Evolutionary conservation across 2,329 filamentous ascomycete species (phyloP).

Genomic region (Colletotrichum neosansevieriae): DNA sequence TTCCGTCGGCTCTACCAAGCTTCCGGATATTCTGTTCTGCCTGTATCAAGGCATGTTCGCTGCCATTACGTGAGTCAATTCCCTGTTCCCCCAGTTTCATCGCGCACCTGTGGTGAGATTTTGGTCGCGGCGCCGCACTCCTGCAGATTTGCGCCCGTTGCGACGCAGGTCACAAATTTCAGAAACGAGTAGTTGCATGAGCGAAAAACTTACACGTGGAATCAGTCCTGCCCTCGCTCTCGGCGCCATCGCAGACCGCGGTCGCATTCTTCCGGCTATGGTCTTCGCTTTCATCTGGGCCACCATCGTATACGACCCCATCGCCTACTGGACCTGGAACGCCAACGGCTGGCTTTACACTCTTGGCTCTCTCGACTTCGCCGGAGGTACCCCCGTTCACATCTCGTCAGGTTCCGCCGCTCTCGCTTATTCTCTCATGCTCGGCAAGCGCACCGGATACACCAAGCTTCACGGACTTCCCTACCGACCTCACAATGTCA

Average conservation of each 20-base stretch:
- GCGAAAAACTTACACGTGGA: slow-evolving; percentile 16
- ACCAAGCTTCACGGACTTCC: slow-evolving; percentile 70
- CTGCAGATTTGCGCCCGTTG: slow-evolving; percentile 8
- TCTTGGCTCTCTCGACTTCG: slow-evolving; percentile 79
- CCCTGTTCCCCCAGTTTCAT: not conserved
- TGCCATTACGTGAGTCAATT: slow-evolving; percentile 78
- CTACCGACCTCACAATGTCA: slow-evolving; percentile 80
- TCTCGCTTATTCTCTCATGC: slow-evolving; percentile 79
- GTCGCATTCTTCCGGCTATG: slow-evolving; percentile 70
- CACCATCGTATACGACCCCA: slow-evolving; percentile 78
- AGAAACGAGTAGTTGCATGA: not conserved
- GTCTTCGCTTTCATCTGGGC: slow-evolving; percentile 79
- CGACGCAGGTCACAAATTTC: slow-evolving; percentile 8
- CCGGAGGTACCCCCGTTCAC: slow-evolving; percentile 81
- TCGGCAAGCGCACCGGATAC: slow-evolving; percentile 76
- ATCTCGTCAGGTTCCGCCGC: slow-evolving; percentile 79
- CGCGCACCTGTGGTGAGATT: slow-evolving; percentile 7
- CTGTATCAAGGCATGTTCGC: slow-evolving; percentile 93
- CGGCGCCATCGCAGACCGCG: slow-evolving; percentile 71
- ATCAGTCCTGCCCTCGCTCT: slow-evolving; percentile 68
- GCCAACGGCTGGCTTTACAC: slow-evolving; percentile 77
- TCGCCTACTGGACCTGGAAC: slow-evolving; percentile 86
- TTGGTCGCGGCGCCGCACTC: slow-evolving; percentile 11
- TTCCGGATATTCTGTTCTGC: slow-evolving; percentile 87
- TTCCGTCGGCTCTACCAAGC: slow-evolving; percentile 75